phyloP scores from a whole-genome alignment of 164 flowering plant genomes.

The Aristolochia contorta region DNA sequence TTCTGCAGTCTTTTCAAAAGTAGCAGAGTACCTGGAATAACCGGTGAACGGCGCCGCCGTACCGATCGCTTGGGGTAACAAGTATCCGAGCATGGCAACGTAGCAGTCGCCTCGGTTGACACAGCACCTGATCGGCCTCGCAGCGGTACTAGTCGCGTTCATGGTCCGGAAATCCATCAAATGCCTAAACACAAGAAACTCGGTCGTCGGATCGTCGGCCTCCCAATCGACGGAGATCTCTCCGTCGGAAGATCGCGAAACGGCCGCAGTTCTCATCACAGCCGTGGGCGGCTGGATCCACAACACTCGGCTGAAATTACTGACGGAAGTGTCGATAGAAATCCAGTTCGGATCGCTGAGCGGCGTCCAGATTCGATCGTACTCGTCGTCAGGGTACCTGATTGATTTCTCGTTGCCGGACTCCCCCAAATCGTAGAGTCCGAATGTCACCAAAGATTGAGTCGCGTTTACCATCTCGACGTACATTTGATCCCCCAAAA shows the following conservation, averaged over 20 bases:
- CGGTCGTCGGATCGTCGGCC: neutral
- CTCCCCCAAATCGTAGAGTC: too few relatives aligned
- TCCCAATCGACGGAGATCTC: neutral
- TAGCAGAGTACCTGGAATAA: conserved; percentile 2
- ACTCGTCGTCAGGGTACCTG: neutral
- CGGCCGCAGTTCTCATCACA: neutral
- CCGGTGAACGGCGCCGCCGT: neutral
- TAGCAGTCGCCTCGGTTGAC: neutral
- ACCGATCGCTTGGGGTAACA: conserved; percentile 1
- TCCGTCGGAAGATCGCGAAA: neutral
- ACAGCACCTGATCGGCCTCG: conserved; percentile 4
- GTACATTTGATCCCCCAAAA: conserved; percentile 13
- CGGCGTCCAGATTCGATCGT: neutral
- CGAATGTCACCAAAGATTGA: too few relatives aligned
- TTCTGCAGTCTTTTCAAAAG: conserved; percentile 7
- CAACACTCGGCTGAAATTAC: neutral
- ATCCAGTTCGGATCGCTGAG: neutral
- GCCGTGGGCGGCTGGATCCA: neutral
- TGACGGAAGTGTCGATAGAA: neutral
- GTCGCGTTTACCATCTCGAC: neutral
- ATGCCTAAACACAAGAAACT: conserved; percentile 20
- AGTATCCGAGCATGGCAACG: conserved; percentile 7
- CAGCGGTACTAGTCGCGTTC: conserved; percentile 20
- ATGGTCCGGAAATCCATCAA: conserved; percentile 27
- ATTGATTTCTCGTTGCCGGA: too few relatives aligned